These are phyloP conservation scores for Ogataea thermomethanolica DNA, from an alignment of 805 yeast species.

Conservation along the genomic window DNA sequence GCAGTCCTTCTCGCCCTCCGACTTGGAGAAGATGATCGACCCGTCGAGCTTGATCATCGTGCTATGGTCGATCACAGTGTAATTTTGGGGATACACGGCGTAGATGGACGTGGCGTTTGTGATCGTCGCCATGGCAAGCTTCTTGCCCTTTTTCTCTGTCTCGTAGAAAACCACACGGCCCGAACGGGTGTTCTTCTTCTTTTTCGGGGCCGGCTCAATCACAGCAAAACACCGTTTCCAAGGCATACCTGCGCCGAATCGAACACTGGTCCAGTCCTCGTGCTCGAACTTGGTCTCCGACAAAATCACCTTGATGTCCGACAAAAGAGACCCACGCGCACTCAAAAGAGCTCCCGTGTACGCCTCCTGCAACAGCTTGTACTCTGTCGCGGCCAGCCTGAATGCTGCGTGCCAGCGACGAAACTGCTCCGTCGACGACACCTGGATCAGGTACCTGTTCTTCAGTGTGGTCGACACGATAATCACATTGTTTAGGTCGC, in stretches of 20 bases:
- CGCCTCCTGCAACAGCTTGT: constrained; percentile 83
- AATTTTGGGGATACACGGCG: constrained; percentile 91
- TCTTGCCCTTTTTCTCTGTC: constrained; percentile 69
- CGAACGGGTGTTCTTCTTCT: constrained; percentile 42
- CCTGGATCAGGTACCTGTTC: constrained; percentile 81
- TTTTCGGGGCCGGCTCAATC: constrained; percentile 63
- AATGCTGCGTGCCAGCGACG: constrained; percentile 81
- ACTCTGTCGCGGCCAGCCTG: constrained; percentile 76
- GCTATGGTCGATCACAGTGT: constrained; percentile 74
- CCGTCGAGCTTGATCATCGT: constrained; percentile 92
- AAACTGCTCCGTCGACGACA: constrained; percentile 59
- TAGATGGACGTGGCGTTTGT: constrained; percentile 66
- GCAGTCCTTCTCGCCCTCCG: constrained; percentile 50
- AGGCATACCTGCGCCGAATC: constrained; percentile 97
- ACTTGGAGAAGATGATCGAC: constrained; percentile 55
- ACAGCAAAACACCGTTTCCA: constrained; percentile 95
- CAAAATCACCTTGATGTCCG: constrained; percentile 81
- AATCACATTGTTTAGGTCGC: constrained; percentile 70
- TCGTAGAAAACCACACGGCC: constrained; percentile 83
- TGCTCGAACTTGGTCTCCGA: constrained; percentile 82
- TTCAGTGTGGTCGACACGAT: constrained; percentile 91
- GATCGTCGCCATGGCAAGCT: constrained; percentile 77
- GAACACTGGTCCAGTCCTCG: constrained; percentile 91
- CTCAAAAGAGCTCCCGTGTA: constrained; percentile 92
- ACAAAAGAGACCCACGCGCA: constrained; percentile 83